These are phyloP conservation scores for Apiotrichum laibachii DNA, from an alignment of 1,284 basidiomycete genomes.

Conservation along the genomic window DNA sequence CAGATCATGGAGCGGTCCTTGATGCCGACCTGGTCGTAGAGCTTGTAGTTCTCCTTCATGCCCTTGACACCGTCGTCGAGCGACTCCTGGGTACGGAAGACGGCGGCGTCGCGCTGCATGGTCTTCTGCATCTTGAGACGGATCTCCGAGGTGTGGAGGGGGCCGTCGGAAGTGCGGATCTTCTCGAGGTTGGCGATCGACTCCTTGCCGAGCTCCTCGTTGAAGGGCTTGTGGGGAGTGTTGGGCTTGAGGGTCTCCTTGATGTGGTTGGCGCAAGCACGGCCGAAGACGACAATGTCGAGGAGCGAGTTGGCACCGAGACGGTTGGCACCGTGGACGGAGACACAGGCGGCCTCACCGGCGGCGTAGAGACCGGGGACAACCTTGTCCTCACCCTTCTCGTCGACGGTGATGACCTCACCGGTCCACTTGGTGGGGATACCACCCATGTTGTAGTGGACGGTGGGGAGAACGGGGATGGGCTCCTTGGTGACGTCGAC, in stretches of 20 bases:
- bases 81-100: conserved; percentile 85
- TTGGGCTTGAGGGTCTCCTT: conserved; percentile 85
- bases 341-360: conserved; percentile 97
- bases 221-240: conserved; percentile 85
- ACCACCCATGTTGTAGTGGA: conserved; percentile 98
- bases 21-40: conserved; percentile 86
- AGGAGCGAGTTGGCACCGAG: conserved; percentile 98
- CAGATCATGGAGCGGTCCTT: conserved; percentile 99
- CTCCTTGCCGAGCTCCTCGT: conserved; percentile 80
- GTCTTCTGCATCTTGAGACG: conserved; percentile 97
- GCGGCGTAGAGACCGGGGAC: conserved; percentile 98
- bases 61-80: conserved; percentile 90
- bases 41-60: conserved; percentile 80
- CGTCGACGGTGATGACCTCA: conserved; percentile 84
- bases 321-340: conserved; percentile 99
- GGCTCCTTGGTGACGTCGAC: conserved; percentile 99
- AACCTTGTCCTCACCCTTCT: conserved; percentile 84
- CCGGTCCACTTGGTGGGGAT: conserved; percentile 99
- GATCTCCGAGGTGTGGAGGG: conserved; percentile 83
- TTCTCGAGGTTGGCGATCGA: conserved; percentile 88
- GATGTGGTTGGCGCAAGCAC: conserved; percentile 98
- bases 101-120: conserved; percentile 92
- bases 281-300: conserved; percentile 98
- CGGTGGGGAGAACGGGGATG: conserved; percentile 92
- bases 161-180: conserved; percentile 77